Base-by-base conservation (phyloP, 75 land plant species). In the Pinus tabuliformis region DNA sequence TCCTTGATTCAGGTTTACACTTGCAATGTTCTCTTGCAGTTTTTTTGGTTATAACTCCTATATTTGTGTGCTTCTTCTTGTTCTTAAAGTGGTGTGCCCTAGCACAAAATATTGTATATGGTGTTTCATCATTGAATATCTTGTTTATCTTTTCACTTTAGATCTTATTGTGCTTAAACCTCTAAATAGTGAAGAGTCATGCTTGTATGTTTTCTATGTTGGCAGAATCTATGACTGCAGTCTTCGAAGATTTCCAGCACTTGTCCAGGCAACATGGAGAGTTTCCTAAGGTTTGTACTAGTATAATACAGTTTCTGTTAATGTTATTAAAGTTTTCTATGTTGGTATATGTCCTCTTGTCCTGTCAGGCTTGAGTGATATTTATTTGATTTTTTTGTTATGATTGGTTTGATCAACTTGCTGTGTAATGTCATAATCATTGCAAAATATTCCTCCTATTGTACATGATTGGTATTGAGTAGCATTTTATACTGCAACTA, bases 191-290 rank as follows among this genome's bases (percentile, higher is more conserved):
- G 70, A 65, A 33, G 42, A 65, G 42, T 6, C 49, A 20, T 42
- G 72, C 24, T 68, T 20, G 36, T 20, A 22, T 68, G 17, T 68
- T 68, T 39, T 68, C n/a, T 3, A 15, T 68, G 24, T n/a, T 68
- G 72, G 22, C 72, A 68, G 72, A 37, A 68, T 18, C 11, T 68
- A 52, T 68, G 72, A 68, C n/a, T n/a, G 72, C 11, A 45, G 42
- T 64, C 36, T 18, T 8, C 16, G 39, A 36, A 18, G 52, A 68
- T 20, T 68, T 22, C n/a, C 22, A 68, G 24, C 22, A 42, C 20
- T n/a, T n/a, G 21, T 15, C 49, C 22, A 68, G 72, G 52, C 52
- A 42, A 5, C 49, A 8, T 68, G 72, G 72, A 68, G 42, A 3
- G 42, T 20, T 16, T 68, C 13, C 72, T 68, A 20, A 68, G 72